phyloP scores from a whole-genome alignment of 192 early-diverging fungal genomes.

The Backusella australiensis region DNA sequence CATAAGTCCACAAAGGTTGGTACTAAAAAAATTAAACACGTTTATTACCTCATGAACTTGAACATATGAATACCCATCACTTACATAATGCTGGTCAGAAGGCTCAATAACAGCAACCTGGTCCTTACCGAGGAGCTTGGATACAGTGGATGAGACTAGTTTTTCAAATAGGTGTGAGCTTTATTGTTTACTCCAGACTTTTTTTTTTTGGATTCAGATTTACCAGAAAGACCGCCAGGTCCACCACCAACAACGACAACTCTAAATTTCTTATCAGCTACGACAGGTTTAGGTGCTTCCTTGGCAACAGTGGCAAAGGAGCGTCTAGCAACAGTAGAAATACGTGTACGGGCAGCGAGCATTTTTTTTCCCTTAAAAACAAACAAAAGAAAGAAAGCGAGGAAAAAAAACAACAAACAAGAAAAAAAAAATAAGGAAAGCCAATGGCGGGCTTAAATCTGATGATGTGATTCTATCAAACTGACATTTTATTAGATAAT shows the following conservation, averaged over 20 bases:
- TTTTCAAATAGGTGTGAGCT: background rate
- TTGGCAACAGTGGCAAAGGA: slow-evolving; percentile 30
- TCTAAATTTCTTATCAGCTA: slow-evolving; percentile 40
- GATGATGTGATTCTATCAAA: slow-evolving; percentile 8
- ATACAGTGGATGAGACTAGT: slow-evolving; percentile 67
- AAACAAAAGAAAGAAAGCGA: background rate
- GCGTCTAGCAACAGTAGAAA: slow-evolving; percentile 17
- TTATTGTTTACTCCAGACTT: background rate
- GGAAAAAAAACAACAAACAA: slow-evolving; percentile 4
- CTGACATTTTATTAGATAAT: slow-evolving; percentile 9
- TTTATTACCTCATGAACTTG: background rate
- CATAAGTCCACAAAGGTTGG: slow-evolving; percentile 91
- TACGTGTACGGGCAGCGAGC: slow-evolving; percentile 19
- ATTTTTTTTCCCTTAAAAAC: slow-evolving; percentile 12
- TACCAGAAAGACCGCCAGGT: slow-evolving; percentile 53
- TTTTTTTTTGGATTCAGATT: background rate
- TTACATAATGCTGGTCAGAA: slow-evolving; percentile 64
- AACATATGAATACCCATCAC: background rate
- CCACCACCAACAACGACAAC: slow-evolving; percentile 58
- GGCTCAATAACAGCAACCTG: slow-evolving; percentile 78
- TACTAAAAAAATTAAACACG: slow-evolving; percentile 43
- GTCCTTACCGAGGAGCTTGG: slow-evolving; percentile 58
- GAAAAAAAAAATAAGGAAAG: slow-evolving; percentile 1
- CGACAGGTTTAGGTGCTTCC: background rate
- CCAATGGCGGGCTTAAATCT: background rate